These are phyloP conservation scores for Solanum chaucha DNA, from an alignment of 257 asterid species.

Conservation along the genomic window DNA sequence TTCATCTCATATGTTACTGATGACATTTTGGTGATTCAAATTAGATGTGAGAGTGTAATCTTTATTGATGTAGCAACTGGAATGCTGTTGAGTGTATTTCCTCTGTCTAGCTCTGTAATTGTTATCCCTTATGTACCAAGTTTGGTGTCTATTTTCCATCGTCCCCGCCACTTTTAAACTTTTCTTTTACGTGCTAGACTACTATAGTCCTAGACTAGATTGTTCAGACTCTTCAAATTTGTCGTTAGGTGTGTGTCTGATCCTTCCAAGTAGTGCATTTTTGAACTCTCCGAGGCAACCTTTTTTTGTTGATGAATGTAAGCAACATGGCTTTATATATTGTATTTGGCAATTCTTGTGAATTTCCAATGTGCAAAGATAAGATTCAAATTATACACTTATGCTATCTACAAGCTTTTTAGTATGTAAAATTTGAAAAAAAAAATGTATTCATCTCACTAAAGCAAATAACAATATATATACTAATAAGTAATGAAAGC, in stretches of 20 bases:
- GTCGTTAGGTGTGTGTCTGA: too few species aligned
- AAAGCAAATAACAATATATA: background rate
- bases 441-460: too few species aligned
- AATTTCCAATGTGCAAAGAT: too few species aligned
- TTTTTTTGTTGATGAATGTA: background rate
- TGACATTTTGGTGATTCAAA: background rate
- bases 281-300: background rate
- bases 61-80: background rate
- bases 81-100: background rate
- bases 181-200: background rate
- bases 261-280: background rate
- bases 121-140: background rate
- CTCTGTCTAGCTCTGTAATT: background rate
- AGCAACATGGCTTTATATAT: too few species aligned
- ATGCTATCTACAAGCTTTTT: too few species aligned
- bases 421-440: too few species aligned
- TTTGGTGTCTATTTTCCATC: background rate
- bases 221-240: background rate
- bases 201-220: background rate
- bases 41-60: background rate
- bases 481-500: background rate
- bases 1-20: background rate
- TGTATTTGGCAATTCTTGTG: too few species aligned
- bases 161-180: background rate
- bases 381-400: too few species aligned